Conservation (phyloP, 1,284 basidiomycete species). For the Tilletia caries region DNA sequence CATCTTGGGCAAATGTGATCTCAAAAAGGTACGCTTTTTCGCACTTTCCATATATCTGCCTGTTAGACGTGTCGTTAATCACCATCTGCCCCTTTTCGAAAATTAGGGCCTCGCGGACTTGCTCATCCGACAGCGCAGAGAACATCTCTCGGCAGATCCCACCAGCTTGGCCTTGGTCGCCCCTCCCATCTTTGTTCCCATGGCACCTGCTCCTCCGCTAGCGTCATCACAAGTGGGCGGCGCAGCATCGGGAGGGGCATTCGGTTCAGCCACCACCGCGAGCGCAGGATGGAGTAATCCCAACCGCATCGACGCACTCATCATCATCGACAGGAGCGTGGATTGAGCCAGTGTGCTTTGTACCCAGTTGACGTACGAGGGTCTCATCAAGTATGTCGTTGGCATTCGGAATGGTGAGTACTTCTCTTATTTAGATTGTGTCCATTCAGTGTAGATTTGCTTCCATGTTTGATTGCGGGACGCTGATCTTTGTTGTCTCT, state of each 20-base stretch:
- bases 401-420: slow-evolving; percentile 80
- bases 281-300: slow-evolving; percentile 29
- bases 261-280: slow-evolving; percentile 24
- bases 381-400: slow-evolving; percentile 89
- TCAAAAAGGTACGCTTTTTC: slow-evolving; percentile 67
- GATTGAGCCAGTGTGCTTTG: slow-evolving; percentile 94
- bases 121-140: slow-evolving; percentile 63
- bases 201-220: not conserved
- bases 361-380: slow-evolving; percentile 95
- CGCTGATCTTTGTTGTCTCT: too few species aligned
- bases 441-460: not conserved
- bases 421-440: too few species aligned
- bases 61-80: not conserved
- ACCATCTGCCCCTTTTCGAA: too few species aligned
- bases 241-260: slow-evolving; percentile 23
- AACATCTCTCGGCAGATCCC: slow-evolving; percentile 53
- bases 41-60: not conserved
- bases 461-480: too few species aligned
- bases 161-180: slow-evolving; percentile 36
- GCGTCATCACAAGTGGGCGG: not conserved
- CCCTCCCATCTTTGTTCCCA: not conserved
- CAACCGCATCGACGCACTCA: slow-evolving; percentile 69
- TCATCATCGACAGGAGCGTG: slow-evolving; percentile 84
- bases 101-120: slow-evolving; percentile 75
- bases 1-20: slow-evolving; percentile 88